Evolutionary conservation across 148 eudicot genomes (phyloP), one percentile per base, ranked within the genome.

Genomic region (Vaccinium darrowii): DNA sequence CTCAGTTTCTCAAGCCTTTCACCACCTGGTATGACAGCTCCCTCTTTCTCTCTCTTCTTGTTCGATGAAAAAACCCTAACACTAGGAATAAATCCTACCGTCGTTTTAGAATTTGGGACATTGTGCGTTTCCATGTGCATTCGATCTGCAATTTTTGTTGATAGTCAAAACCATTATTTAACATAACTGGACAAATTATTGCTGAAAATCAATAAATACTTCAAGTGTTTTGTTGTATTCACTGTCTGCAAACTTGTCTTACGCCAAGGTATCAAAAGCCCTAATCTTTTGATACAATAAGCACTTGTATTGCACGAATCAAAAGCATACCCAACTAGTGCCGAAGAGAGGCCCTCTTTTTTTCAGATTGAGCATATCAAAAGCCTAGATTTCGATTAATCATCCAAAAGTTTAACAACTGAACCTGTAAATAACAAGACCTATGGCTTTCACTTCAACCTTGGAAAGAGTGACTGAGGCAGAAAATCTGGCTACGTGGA

Each of bases 1-100:
- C 93, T 82, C 93, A 92, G 80, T 91, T 92, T 58, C 91, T 90
- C 84, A 92, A 91, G 86, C 89, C 91, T 84, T 92, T 92, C 85
- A 91, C 93, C 79, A 52, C 90, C 52, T 91, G 92, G 92, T 90
- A 91, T 7, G 23, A 19, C 54, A 1, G n/a, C 10, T 49, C 15
- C 74, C 30, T 56, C 36, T 74, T 21, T 65, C 74, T 80, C 36
- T 43, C 75, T 53, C 53, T 51, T 25, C 5, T 9, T 27, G 73
- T 23, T 73, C 12, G 25, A 49, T 76, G 30, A 25, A 53, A 2
- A 58, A 15, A 30, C 36, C 80, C 49, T 19, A 14, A 9, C 51
- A 27, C 4, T 58, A 23, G 21, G 14, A 47, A 15, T 3, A 23
- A 23, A 52, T 54, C 54, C 53, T 50, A 18, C 30, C 30, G 60